Evolutionary conservation across 148 eudicot species (phyloP), one percentile per base, ranked within the genome.

Genomic region (Heliamphora exappendiculata): DNA sequence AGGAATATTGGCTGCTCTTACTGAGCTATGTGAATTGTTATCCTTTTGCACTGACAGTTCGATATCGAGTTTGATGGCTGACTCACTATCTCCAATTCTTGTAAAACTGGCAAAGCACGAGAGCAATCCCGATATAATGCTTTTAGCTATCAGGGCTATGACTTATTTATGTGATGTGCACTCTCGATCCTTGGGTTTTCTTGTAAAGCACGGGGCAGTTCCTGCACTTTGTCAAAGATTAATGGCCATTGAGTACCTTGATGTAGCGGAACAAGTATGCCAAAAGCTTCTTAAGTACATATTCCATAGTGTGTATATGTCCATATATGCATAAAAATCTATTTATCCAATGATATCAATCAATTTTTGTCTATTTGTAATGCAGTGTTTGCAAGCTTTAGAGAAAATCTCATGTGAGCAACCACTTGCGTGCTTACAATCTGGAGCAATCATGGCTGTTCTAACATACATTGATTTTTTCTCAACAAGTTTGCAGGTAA

Each of bases 311-410:
- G 7, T 9, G 14, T n/a, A 5, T 4, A 29, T 54, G 20, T 29
- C 16, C 31, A 51, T 76, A 13, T 67, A 13, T 16, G 20, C 20
- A 36, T 57, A 12, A 75, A n/a, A 57, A 8, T 63, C 63, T 47
- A 29, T 63, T 36, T 45, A 55, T 66, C 4, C 1, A 42, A 20
- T 17, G 16, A 33, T 68, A 34, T 68, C 65, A 34, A 22, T 33
- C 24, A 76, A 74, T 26, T 34, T 9, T 63, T 69, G n/a, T 74
- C 73, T 59, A 50, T 81, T 75, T 78, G 47, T 45, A n/a, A 16
- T 91, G 85, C 71, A 95, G 98, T 95, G 98, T 81, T 84, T 95
- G 86, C 97, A 95, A 91, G 98, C 98, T 73, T 85, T 95, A 79
- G 96, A 92, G 82, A 94, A 91, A 84, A 92, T 95, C 44, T 92